Base-by-base conservation (phyloP, 2,329 filamentous ascomycete species). In the Epicoccum nigrum region DNA sequence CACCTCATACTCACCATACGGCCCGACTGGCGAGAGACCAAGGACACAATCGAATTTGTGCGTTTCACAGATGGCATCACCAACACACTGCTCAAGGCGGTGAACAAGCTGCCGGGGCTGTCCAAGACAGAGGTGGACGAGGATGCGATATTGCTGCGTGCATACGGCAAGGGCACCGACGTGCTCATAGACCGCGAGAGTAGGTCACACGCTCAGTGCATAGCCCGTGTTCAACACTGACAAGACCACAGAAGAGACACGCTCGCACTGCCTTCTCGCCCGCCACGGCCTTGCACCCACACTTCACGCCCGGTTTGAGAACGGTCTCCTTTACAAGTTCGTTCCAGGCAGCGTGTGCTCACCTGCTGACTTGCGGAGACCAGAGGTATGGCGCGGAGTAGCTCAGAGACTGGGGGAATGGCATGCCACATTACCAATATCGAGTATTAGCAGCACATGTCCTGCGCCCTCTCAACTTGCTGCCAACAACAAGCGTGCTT, bases 61-160 rank as follows among this genome's bases (percentile, higher is more conserved):
- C 87, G 89, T 59, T 99, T 97, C 79, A 99, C 92, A 31, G 94
- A 99, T 68, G 94, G 94, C 69, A 99, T 97, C 77, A 99, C 94
- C 61, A 99, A 99, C 76, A 97, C 92, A 59, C 79, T 93, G 40
- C 80, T 92, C 58, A 92, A 92, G 73, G 86, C 87, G n/a, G 76
- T 89, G 68, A 90, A 90, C 71, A 83, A 80, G 60, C 80, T 80
- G 49, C 80, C 84, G 12, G 90, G 89, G 41, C 79, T 88, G 60
- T 87, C 89, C 42, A 83, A 88, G 64, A 85, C 92, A 45, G 83
- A 92, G 64, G 82, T 93, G 60, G 92, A 97, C 74, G 82, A 83
- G 55, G 90, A 96, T 60, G 89, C 94, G 27, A 85, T 97, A 61
- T 81, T 99, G 58, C 83, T 99, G 67, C 86, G 94, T 63, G 94